A percentile compares a stretch with the other conserved stretches of the same genome.
phyloP scores from a whole-genome alignment of 208 protist species.

The Borovskyia barvae region DNA sequence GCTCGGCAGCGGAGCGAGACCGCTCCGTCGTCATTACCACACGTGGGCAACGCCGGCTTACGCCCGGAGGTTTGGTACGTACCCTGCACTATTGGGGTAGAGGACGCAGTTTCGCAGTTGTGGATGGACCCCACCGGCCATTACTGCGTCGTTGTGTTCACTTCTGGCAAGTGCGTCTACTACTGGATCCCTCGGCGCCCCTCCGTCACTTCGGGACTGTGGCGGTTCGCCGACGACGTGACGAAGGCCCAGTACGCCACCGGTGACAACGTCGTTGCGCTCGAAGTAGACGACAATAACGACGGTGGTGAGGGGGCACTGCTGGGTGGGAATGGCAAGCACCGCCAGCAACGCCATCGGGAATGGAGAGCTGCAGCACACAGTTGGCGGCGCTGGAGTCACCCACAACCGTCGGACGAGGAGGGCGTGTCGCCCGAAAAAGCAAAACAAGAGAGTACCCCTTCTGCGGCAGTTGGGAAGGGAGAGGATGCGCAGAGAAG shows the following conservation, averaged over 20 bases:
- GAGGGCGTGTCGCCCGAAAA: too few species aligned
- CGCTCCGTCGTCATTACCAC: background rate
- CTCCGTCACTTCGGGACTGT: background rate
- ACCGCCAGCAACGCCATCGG: conserved; percentile 6
- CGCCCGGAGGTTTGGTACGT: background rate
- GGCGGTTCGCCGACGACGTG: too few species aligned
- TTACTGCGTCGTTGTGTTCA: conserved; percentile 47
- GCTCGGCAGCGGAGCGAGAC: too few species aligned
- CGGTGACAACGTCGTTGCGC: background rate
- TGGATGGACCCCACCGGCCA: conserved; percentile 46
- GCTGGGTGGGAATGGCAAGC: background rate
- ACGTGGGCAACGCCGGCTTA: background rate
- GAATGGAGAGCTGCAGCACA: conserved; percentile 14
- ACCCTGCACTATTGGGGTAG: conserved; percentile 17
- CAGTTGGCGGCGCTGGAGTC: conserved; percentile 14
- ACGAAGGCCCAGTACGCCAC: too few species aligned
- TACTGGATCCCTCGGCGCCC: conserved; percentile 33
- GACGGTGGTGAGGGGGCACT: background rate
- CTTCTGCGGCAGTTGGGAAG: background rate
- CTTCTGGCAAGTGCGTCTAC: conserved; percentile 39
- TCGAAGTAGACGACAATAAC: background rate
- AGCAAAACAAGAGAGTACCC: background rate
- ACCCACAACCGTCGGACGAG: background rate
- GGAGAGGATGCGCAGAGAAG: background rate
- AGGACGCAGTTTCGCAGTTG: conserved; percentile 30